Conservation (phyloP, 495 filamentous ascomycete species). For the Aspergillus funiculosus region DNA sequence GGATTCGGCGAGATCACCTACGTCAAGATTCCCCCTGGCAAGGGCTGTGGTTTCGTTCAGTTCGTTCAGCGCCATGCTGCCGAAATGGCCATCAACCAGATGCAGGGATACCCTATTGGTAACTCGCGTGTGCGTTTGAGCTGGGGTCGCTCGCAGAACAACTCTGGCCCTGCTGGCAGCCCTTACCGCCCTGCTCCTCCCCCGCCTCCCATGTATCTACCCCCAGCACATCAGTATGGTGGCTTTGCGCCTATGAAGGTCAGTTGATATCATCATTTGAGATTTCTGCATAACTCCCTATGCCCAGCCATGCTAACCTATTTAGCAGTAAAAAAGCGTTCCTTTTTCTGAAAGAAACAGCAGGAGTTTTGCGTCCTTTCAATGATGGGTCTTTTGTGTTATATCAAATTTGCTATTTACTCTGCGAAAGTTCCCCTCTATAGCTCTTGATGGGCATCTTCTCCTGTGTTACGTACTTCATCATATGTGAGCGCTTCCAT, state of each 20-base stretch:
- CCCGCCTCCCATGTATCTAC: conserved; percentile 78
- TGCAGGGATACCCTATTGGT: conserved; percentile 99
- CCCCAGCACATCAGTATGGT: conserved; percentile 65
- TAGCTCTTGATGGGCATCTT: conserved; percentile 45
- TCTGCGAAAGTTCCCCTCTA: conserved; percentile 36
- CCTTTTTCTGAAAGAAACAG: conserved; percentile 44
- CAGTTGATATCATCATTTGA: conserved; percentile 31
- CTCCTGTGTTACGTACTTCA: conserved; percentile 43
- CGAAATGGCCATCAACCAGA: conserved; percentile 99
- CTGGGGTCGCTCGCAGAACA: conserved; percentile 98
- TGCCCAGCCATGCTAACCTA: no score
- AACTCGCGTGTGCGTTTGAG: conserved; percentile 96
- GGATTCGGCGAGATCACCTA: conserved; percentile 99
- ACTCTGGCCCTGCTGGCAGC: conserved; percentile 93
- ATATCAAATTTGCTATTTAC: conserved; percentile 40
- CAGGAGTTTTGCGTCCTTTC: conserved; percentile 47
- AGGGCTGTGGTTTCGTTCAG: conserved; percentile 98
- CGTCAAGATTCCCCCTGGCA: conserved; percentile 98
- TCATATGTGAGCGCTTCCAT: conserved; percentile 45
- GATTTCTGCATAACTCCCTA: no score
- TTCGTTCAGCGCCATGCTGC: conserved; percentile 98
- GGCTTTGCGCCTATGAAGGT: conserved; percentile 75
- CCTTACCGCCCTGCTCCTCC: conserved; percentile 95
- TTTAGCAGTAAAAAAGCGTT: conserved; percentile 37
- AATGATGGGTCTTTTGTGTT: conserved; percentile 42